phyloP scores from a whole-genome alignment of 1,139 yeast species.

The Blastobotrys petasosporus region DNA sequence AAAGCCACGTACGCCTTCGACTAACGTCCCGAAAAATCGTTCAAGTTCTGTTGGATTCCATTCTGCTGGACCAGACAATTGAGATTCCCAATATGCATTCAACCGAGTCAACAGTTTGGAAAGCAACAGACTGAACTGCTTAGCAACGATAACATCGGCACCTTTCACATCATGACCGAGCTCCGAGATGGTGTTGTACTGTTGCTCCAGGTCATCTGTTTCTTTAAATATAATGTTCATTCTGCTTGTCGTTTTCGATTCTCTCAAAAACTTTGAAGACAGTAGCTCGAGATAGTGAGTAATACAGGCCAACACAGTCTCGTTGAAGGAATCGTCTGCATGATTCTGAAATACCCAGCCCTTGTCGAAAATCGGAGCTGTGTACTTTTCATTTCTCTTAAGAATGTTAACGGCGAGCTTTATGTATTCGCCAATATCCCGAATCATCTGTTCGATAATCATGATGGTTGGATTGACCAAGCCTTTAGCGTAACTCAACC shows the following conservation, averaged over 20 bases:
- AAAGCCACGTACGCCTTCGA: slow-evolving; percentile 79
- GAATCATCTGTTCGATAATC: slow-evolving; percentile 94
- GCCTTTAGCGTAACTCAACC: slow-evolving; percentile 73
- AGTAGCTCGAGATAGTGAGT: slow-evolving; percentile 64
- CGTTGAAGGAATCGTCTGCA: slow-evolving; percentile 66
- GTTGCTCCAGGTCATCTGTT: slow-evolving; percentile 76
- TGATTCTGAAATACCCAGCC: slow-evolving; percentile 73
- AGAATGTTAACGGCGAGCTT: slow-evolving; percentile 72
- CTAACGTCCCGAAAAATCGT: slow-evolving; percentile 74
- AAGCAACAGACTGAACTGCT: slow-evolving; percentile 56
- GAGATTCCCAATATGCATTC: slow-evolving; percentile 64
- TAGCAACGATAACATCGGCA: slow-evolving; percentile 80
- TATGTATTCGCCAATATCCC: slow-evolving; percentile 74
- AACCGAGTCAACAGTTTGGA: slow-evolving; percentile 64
- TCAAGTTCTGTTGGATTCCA: slow-evolving; percentile 55
- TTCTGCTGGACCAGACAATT: slow-evolving; percentile 57
- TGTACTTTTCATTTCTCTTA: slow-evolving; percentile 57
- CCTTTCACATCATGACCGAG: slow-evolving; percentile 72
- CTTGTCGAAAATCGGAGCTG: slow-evolving; percentile 52
- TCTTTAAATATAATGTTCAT: slow-evolving; percentile 74
- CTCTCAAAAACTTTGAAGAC: slow-evolving; percentile 57
- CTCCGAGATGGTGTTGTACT: slow-evolving; percentile 68
- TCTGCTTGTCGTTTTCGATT: slow-evolving; percentile 23
- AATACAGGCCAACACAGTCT: slow-evolving; percentile 67
- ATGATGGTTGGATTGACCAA: slow-evolving; percentile 83